phyloP scores from a whole-genome alignment of 495 filamentous ascomycete species.

The Aspergillus steynii region DNA sequence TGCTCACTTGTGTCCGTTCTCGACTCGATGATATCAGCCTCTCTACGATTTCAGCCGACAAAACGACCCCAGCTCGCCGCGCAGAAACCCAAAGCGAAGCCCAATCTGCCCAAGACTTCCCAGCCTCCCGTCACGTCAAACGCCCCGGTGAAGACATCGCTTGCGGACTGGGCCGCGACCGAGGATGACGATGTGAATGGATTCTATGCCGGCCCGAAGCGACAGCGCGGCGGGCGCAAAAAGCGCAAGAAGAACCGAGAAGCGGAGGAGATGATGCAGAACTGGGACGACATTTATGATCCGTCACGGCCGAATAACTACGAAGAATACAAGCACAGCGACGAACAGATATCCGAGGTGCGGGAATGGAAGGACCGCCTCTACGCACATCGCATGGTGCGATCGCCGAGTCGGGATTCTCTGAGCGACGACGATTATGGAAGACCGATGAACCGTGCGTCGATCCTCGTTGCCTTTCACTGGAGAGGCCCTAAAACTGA shows the following conservation, averaged over 20 bases:
- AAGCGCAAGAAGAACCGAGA: conserved; percentile 83
- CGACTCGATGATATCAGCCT: conserved; percentile 43
- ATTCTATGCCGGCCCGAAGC: conserved; percentile 62
- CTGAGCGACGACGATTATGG: conserved; percentile 58
- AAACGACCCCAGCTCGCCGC: conserved; percentile 69
- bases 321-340: conserved; percentile 81
- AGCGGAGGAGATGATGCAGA: conserved; percentile 57
- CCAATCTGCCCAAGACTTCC: conserved; percentile 42
- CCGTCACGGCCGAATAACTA: conserved; percentile 81
- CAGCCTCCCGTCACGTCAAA: conserved; percentile 25
- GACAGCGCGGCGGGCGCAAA: conserved; percentile 77
- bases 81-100: conserved; percentile 70
- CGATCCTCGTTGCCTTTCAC: conserved; percentile 4
- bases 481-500: neutral
- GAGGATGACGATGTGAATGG: conserved; percentile 74
- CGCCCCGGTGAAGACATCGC: conserved; percentile 57
- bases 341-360: conserved; percentile 77
- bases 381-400: conserved; percentile 69
- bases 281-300: conserved; percentile 96
- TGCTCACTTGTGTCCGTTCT: conserved; percentile 49
- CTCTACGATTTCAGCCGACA: conserved; percentile 86
- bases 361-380: conserved; percentile 86
- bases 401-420: conserved; percentile 51
- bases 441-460: conserved; percentile 53
- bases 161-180: conserved; percentile 81